Evolutionary conservation across 179 eudicot species (phyloP), one percentile per base, ranked within the genome.

Genomic region (Amaranthus tricolor): DNA sequence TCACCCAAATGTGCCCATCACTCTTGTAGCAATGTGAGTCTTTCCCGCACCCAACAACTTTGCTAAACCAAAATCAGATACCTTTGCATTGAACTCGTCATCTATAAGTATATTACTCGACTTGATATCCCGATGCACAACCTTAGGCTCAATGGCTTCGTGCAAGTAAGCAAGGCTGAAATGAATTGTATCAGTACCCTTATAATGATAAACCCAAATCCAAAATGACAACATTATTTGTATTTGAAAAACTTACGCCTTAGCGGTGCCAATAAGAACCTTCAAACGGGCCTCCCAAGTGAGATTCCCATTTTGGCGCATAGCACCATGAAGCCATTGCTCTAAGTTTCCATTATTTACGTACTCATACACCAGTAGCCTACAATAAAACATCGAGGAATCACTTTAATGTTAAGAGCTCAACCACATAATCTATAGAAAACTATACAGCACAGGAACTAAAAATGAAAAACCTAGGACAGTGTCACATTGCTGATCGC

Each of bases 1-100:
- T 77, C 31, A 91, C 97, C 97, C 97, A 64, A 91, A 91, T 17
- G 97, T 91, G 71, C 97, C 97, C 94, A 91, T 91, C 6, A 90
- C 97, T 88, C 97, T 83, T 40, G 97, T 91, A 24, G 94, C 88
- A 66, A 91, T 90, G 76, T 89, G 91, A 79, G 90, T 88, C 66
- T 89, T 87, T 64, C 94, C 97, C 52, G 94, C 91, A 82, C 94
- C 97, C 52, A 91, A 76, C 82, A 91, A 83, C 86, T 91, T 89
- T 71, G 97, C 97, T 72, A 91, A 86, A 47, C 97, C 93, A 82
- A 91, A 91, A 83, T 91, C 94, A 69, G 97, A 91, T 31, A 91
- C 88, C 84, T 89, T 91, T 21, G 94, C 94, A 81, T 85, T 89
- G 66, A 91, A 89, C 80, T 89, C 87, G 51, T 89, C 88, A 76